Evolutionary conservation across 2,329 filamentous ascomycete species (phyloP), one percentile per base, ranked within the genome.

Genomic region (Teratosphaeria epicoccoides): DNA sequence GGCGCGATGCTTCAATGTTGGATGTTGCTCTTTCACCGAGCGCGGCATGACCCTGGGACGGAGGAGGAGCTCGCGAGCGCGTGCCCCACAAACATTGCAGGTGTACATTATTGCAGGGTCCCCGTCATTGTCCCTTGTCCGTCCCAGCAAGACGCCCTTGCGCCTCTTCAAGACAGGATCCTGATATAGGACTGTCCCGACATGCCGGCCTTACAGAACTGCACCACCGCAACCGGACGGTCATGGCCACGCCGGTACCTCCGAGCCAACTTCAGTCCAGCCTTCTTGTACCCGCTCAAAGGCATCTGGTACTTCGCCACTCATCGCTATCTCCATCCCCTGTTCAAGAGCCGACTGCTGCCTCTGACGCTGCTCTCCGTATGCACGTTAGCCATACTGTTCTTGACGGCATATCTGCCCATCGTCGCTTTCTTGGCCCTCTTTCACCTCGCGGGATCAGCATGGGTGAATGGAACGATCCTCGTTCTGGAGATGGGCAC

Each of bases 381-480:
- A 12, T 81, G 93, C 50, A 85, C 96, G 12, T 87, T 95, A 56
- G 73, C 83, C n/a, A 75, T 94, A 20, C 80, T 97, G 20, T 97
- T 97, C 69, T 76, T 88, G 11, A 94, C 93, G 69, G 77, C 88
- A 0, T 97, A 95, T 61, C 71, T 96, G 2, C 91, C 91, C 0
- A 88, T 97, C 66, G 88, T 88, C 51, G 87, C 87, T 1, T 87
- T 98, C 62, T 78, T 98, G 22, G 83, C 86, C 14, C 80, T 97
- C 59, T 97, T 96, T 67, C 90, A 97, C 62, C 22, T 59, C 51
- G 79, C 60, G 24, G 70, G 82, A 53, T 84, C 83, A 25, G 93
- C 93, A n/a, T 95, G 88, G 87, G 71, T 95, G 52, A 96, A 88
- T 61, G 89, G 86, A 2, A 82, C 87, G 0, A 84, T 97, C 56